Conservation (phyloP, 2,329 filamentous ascomycete genomes). For the Immersiporthe knoxdaviesiana region DNA sequence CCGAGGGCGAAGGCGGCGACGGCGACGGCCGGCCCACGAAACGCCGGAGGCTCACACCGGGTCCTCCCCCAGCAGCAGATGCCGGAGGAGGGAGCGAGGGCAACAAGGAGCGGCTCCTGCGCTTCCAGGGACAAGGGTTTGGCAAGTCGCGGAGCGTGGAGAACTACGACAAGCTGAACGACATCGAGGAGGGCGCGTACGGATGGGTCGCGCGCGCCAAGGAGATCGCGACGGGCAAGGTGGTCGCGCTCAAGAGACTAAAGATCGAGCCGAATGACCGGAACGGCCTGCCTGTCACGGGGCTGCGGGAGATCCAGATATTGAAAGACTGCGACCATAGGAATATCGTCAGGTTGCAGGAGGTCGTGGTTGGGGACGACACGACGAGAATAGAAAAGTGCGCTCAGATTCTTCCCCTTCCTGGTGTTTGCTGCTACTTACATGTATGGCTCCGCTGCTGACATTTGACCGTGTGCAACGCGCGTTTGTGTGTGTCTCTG, state of each 20-base stretch:
- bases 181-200: conserved; percentile 97
- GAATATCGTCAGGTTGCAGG: conserved; percentile 80
- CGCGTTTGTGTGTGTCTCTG: too few relatives aligned
- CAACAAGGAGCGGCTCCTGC: conserved; percentile 60
- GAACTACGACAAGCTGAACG: conserved; percentile 89
- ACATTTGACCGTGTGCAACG: conserved; percentile 19
- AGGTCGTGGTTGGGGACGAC: conserved; percentile 79
- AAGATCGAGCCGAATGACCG: conserved; percentile 82
- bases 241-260: conserved; percentile 91
- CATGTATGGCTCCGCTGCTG: conserved; percentile 35
- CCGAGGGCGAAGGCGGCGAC: conserved; percentile 36
- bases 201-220: conserved; percentile 88
- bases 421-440: conserved; percentile 1
- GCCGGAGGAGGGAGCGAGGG: conserved; percentile 32
- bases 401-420: conserved; percentile 9
- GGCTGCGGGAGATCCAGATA: conserved; percentile 90
- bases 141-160: conserved; percentile 75
- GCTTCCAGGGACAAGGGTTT: conserved; percentile 72
- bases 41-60: conserved; percentile 62
- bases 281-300: conserved; percentile 84
- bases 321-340: conserved; percentile 77
- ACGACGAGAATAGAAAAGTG: conserved; percentile 58
- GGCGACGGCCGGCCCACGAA: conserved; percentile 57
- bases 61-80: conserved; percentile 38
- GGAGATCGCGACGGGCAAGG: conserved; percentile 71